Evolutionary conservation across 345 rosid species (phyloP), one percentile per base, ranked within the genome.

Genomic region (Cardamine resedifolia): DNA sequence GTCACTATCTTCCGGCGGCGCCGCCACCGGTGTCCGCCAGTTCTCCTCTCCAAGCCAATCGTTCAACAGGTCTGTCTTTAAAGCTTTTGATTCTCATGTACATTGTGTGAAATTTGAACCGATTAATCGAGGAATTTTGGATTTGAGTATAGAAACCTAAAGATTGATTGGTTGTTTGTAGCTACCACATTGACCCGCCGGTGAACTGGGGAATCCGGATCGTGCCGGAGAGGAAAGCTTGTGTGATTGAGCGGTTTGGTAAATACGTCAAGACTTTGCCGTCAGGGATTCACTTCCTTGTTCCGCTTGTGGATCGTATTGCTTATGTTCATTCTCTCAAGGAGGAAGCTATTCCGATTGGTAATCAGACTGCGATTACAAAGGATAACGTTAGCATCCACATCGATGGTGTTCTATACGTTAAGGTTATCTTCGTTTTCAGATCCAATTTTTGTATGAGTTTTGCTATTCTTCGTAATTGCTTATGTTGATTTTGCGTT

Each of bases 261-360:
- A 95, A 84, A 78, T 95, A 86, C 72, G 76, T 70, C 41, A 91
- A 88, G 79, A 95, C 94, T 3, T 86, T 91, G 47, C 78, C 89
- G 0, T 85, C 98, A 0, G 99, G 99, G 27, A 82, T 95, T 19
- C 97, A 95, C 64, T 90, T 91, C 77, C 84, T 95, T 68, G 75
- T 95, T 60, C 99, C 99, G 0, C 38, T 90, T 6, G 98, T 91
- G 34, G 97, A 95, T 77, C 87, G 90, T 55, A 91, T 91, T 51
- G 96, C 98, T 20, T 95, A 95, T 16, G 98, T 91, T 21, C 99
- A 95, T 77, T 89, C 99, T 24, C 87, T 95, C 70, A 95, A 95
- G 85, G 99, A 95, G 74, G 98, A 91, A 78, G 93, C 99, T 0
- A 95, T 95, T 30, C 96, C 93, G 3, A 91, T 91, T 30, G 91